Evolutionary conservation across 106 monocot species (phyloP), one percentile per base, ranked within the genome.

Genomic region (Platanthera guangdongensis): DNA sequence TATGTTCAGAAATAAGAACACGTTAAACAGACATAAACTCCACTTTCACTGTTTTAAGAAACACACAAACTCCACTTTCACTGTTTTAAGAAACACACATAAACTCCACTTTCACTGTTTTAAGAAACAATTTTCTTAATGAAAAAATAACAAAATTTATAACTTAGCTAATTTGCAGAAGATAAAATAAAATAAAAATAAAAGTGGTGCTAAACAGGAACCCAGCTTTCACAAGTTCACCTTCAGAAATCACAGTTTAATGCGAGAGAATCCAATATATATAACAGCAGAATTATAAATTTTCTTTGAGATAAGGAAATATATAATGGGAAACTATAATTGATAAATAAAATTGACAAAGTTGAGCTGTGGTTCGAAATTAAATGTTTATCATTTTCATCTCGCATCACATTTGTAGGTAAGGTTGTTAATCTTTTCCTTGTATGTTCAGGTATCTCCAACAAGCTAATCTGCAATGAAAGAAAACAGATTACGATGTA

Each of bases 381-480:
- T 64, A 78, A 11, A 55, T 16, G 47, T 18, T 78, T 93, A 84
- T 97, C 96, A 73, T 57, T 84, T 19, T 86, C 89, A 83, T 97
- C 93, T 85, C 91, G 86, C 91, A 97, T 97, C 50, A 89, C 81
- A 81, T 89, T 94, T 76, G 80, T 85, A 47, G 93, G 81, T 30
- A 88, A 79, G 50, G 83, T 78, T 81, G 81, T 85, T 64, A 88
- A 49, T 62, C 70, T 84, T 86, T 87, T 97, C 80, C 91, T 87
- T 83, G 73, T 89, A 76, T 85, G 75, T 74, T 89, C 89, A 73
- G 89, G 91, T 79, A 94, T 89, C 76, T 97, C 96, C 71, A 97
- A 76, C 85, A 97, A 91, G 89, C 93, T 94, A 74, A 97, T 97
- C 96, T 97, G 96, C 70, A 70, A 47, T 8, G 28, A 65, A 65